Conservation (phyloP, 148 eudicot species). For the Camellia japonica region DNA sequence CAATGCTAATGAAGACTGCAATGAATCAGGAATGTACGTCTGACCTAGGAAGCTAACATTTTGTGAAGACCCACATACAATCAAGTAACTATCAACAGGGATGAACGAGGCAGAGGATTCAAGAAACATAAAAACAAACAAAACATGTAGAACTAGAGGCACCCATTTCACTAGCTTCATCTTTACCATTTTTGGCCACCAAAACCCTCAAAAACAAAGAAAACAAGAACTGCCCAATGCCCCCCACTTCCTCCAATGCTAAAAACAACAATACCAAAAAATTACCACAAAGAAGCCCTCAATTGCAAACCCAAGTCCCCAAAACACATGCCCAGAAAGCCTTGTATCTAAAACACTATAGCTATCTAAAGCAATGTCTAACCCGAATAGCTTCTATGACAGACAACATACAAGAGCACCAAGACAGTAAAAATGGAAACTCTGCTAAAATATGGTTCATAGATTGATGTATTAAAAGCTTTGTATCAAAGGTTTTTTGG, state of each 20-base stretch:
- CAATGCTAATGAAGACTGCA: constrained; percentile 54
- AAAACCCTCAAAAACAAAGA: constrained; percentile 12
- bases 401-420: not conserved
- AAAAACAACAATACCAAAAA: not conserved
- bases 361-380: constrained; percentile 22
- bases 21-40: constrained; percentile 67
- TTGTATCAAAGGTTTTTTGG: constrained; percentile 13
- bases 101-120: constrained; percentile 46
- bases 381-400: not conserved
- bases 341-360: constrained; percentile 14
- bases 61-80: constrained; percentile 83
- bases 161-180: constrained; percentile 40
- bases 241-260: not conserved
- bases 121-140: constrained; percentile 35
- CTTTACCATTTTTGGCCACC: constrained; percentile 13
- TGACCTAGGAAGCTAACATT: constrained; percentile 76
- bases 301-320: constrained; percentile 23
- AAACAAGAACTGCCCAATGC: not conserved
- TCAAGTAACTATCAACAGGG: constrained; percentile 71
- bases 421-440: not conserved
- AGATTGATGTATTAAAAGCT: constrained; percentile 8
- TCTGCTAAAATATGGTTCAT: constrained; percentile 4
- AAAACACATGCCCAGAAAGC: constrained; percentile 9
- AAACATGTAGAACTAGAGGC: constrained; percentile 29
- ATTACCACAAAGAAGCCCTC: constrained; percentile 12